These are phyloP conservation scores for Didymella pomorum DNA, from an alignment of 2,329 filamentous ascomycete species.

Conservation along the genomic window DNA sequence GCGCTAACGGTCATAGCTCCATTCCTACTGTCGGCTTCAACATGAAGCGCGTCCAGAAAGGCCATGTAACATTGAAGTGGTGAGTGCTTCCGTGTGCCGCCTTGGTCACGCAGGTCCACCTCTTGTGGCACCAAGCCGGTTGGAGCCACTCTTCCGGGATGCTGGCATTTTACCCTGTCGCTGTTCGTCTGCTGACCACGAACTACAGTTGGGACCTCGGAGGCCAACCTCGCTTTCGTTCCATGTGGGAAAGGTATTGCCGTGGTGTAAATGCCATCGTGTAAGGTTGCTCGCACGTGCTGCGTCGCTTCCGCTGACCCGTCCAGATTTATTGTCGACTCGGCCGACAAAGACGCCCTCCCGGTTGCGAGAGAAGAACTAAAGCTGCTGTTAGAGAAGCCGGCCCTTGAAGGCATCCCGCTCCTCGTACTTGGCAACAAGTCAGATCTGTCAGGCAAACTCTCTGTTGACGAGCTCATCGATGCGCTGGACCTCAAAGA, in stretches of 20 bases:
- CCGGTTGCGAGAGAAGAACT: conserved; percentile 91
- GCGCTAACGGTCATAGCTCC: conserved; percentile 70
- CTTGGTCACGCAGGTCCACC: conserved; percentile 48
- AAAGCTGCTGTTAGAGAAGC: conserved; percentile 85
- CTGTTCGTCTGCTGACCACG: conserved; percentile 48
- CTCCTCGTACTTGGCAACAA: conserved; percentile 96
- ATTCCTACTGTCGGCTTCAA: conserved; percentile 99
- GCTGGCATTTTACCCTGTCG: conserved; percentile 41
- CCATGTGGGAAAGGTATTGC: conserved; percentile 99
- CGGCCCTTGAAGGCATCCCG: conserved; percentile 86
- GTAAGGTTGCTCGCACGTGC: conserved; percentile 55
- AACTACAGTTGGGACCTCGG: conserved; percentile 85
- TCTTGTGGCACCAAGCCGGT: conserved; percentile 48
- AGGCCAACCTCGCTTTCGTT: conserved; percentile 93
- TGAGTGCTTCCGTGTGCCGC: conserved; percentile 53
- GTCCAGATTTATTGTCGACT: conserved; percentile 89
- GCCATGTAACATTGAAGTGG: conserved; percentile 98
- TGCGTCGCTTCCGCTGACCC: conserved; percentile 36
- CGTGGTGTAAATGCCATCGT: conserved; percentile 97
- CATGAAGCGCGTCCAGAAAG: conserved; percentile 97
- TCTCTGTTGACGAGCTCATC: conserved; percentile 94
- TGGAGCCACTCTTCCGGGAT: conserved; percentile 42
- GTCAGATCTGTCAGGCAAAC: conserved; percentile 88
- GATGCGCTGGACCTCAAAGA: conserved; percentile 88
- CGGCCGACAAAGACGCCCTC: conserved; percentile 82